phyloP scores from a whole-genome alignment of 352 stramenopile species.

The Globisporangium barbulae region DNA sequence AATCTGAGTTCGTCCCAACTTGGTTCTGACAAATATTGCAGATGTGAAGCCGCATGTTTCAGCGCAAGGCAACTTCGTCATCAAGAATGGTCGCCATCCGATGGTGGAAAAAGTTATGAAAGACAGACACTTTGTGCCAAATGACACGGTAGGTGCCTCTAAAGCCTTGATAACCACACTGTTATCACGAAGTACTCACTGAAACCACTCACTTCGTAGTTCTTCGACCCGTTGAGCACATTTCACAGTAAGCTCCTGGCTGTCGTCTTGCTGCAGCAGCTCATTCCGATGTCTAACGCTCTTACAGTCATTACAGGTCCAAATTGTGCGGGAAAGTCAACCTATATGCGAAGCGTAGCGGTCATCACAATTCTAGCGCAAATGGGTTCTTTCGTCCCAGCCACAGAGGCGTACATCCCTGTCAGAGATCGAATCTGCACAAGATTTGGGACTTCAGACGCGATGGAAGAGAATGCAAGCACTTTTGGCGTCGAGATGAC shows the following conservation, averaged over 20 bases:
- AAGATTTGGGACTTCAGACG: conserved; percentile 89
- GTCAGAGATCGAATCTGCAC: conserved; percentile 89
- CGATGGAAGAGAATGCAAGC: conserved; percentile 93
- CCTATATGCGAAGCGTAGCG: conserved; percentile 78
- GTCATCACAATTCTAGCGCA: conserved; percentile 90
- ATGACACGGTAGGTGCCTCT: conserved; percentile 56
- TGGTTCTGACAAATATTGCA: conserved; percentile 13
- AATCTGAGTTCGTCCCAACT: not conserved
- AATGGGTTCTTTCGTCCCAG: conserved; percentile 90
- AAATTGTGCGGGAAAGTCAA: conserved; percentile 92
- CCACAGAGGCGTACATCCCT: conserved; percentile 72
- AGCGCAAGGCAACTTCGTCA: conserved; percentile 66
- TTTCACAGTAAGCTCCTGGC: conserved; percentile 53
- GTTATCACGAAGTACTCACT: not conserved
- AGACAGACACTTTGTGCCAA: conserved; percentile 77
- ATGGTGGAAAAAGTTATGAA: conserved; percentile 69
- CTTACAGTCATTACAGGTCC: conserved; percentile 81
- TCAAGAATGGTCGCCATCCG: conserved; percentile 80
- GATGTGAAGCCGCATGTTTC: conserved; percentile 72
- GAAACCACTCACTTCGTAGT: conserved; percentile 25
- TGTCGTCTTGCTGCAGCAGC: not conserved
- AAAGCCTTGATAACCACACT: not conserved
- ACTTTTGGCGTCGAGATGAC: conserved; percentile 92
- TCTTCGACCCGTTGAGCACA: conserved; percentile 67
- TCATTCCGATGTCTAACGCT: conserved; percentile 15